phyloP scores from a whole-genome alignment of 192 early-diverging fungal genomes.

The Gryganskiella cystojenkinii region DNA sequence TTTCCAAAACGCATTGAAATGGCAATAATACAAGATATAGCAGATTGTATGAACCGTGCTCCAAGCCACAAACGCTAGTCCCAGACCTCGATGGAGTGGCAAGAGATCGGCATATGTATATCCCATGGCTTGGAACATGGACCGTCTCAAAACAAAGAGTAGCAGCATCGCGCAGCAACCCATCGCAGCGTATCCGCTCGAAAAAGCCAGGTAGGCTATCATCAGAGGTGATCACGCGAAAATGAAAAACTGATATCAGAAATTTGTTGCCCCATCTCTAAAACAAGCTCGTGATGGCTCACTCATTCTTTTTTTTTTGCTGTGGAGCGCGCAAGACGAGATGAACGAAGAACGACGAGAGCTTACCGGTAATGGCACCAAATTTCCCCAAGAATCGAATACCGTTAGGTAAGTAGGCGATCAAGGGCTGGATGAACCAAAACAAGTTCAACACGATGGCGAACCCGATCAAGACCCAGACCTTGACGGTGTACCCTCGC shows the following conservation, averaged over 20 bases:
- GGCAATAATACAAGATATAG: slow-evolving; percentile 39
- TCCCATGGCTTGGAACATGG: slow-evolving; percentile 42
- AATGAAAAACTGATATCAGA: neutral
- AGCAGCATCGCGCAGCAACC: slow-evolving; percentile 34
- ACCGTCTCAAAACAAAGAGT: slow-evolving; percentile 28
- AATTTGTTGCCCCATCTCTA: neutral
- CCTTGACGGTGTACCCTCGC: slow-evolving; percentile 24
- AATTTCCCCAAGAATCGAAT: slow-evolving; percentile 16
- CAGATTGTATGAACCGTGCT: slow-evolving; percentile 24
- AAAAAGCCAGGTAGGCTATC: slow-evolving; percentile 35
- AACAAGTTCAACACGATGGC: slow-evolving; percentile 19
- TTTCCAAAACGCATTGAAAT: slow-evolving; percentile 27
- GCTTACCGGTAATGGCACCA: slow-evolving; percentile 30
- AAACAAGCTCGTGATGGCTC: neutral
- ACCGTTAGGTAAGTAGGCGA: slow-evolving; percentile 17
- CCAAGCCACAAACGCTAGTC: slow-evolving; percentile 33
- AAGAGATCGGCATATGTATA: slow-evolving; percentile 47
- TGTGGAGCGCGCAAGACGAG: neutral
- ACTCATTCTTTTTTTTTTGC: neutral
- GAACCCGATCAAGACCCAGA: slow-evolving; percentile 23
- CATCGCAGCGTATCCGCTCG: slow-evolving; percentile 43
- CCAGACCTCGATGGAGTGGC: slow-evolving; percentile 37
- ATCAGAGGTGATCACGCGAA: neutral
- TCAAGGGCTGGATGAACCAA: slow-evolving; percentile 37
- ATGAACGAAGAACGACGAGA: neutral